Evolutionary conservation across 805 yeast species (phyloP).

Genomic region (Wickerhamiella australiensis): DNA sequence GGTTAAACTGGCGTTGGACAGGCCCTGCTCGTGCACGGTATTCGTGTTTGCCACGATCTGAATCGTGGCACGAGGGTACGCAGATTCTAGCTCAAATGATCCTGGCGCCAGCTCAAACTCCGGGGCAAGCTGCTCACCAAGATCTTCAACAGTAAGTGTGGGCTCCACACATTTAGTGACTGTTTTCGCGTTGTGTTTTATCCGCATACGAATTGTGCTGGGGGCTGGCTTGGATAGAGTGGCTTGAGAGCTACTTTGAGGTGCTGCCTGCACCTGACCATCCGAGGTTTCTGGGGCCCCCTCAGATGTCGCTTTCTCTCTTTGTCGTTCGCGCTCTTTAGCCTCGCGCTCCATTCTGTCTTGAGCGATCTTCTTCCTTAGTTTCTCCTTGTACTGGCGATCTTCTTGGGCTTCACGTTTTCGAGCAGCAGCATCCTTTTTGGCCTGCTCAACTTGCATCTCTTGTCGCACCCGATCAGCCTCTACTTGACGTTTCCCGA

Average conservation of each 20-base stretch:
- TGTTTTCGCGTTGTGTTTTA: slow-evolving; percentile 20
- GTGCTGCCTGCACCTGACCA: slow-evolving; percentile 16
- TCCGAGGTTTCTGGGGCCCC: neutral
- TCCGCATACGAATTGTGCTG: slow-evolving; percentile 19
- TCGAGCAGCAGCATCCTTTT: slow-evolving; percentile 25
- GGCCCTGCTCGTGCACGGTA: slow-evolving; percentile 25
- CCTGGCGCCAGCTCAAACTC: slow-evolving; percentile 19
- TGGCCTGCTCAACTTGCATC: slow-evolving; percentile 25
- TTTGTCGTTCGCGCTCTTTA: slow-evolving; percentile 10
- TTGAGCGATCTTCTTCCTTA: slow-evolving; percentile 28
- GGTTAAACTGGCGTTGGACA: slow-evolving; percentile 24
- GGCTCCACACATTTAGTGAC: slow-evolving; percentile 23
- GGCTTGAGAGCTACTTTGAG: slow-evolving; percentile 9
- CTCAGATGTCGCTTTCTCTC: neutral
- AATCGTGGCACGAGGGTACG: slow-evolving; percentile 25
- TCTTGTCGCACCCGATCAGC: slow-evolving; percentile 24
- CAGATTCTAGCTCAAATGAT: slow-evolving; percentile 22
- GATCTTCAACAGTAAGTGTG: slow-evolving; percentile 23
- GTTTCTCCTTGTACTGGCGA: slow-evolving; percentile 24
- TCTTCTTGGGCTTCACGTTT: slow-evolving; percentile 26
- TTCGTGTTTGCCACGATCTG: slow-evolving; percentile 20
- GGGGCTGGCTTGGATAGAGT: neutral
- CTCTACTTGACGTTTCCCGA: slow-evolving; percentile 25
- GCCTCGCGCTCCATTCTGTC: slow-evolving; percentile 26
- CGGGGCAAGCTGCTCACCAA: slow-evolving; percentile 21